Evolutionary conservation across 1,284 basidiomycete species (phyloP), one percentile per base, ranked within the genome.

Genomic region (Cystobasidium slooffiae): DNA sequence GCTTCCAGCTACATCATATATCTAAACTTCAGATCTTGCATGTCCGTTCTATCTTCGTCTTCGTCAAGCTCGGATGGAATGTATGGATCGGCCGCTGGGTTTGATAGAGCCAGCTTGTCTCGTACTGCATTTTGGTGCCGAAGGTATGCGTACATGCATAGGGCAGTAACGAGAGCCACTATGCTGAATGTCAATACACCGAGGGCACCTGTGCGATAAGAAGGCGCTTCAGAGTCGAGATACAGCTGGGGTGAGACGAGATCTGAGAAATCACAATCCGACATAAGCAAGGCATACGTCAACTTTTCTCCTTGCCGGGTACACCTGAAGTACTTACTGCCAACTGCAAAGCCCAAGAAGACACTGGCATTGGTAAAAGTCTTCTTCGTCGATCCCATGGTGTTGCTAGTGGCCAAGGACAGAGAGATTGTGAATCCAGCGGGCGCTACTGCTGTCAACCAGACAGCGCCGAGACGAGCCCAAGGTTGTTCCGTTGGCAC

Each of bases 311-410:
- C 14, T 10, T 16, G 12, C 24, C 37, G 24, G 37, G 39, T n/a
- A 9, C 58, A 9, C 12, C 9, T n/a, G 10, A 16, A 39, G 9
- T 10, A 61, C 58, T 10, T 31, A 66, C 51, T 66, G 22, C 63
- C 63, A 8, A 53, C 12, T 10, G 63, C 63, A 31, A 66, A 51
- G 24, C 63, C 63, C 37, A 66, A n/a, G 44, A 66, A 66, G n/a
- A 39, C 31, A 24, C 44, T 53, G 22, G 44, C 63, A 49, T 49
- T 51, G 16, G 63, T 59, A n/a, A 66, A 12, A 12, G 51, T 52
- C 63, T 66, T 66, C 24, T 66, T 66, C 16, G 63, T 66, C n/a
- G 44, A 53, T 16, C 63, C 63, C 51, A 53, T 53, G 22, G 63
- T 66, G 63, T 66, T 66, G 24, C 46, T 51, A 18, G 51, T 53